Evolutionary conservation across 495 filamentous ascomycete species (phyloP).

Genomic region (Aspergillus steynii): DNA sequence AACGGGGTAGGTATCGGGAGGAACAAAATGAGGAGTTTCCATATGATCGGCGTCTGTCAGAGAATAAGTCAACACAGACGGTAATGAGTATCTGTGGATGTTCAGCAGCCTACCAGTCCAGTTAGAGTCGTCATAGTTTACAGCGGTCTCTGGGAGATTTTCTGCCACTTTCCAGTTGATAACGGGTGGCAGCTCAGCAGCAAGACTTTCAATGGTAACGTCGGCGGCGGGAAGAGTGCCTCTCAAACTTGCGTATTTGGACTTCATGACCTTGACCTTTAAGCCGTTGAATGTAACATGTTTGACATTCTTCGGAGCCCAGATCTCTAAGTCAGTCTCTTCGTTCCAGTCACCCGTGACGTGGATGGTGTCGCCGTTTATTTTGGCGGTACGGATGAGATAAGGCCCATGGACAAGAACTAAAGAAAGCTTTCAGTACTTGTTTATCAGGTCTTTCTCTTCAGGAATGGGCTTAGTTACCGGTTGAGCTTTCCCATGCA

Average conservation of each 20-base stretch:
- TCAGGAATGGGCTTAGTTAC: too few species aligned
- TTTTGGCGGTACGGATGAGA: slow-evolving; percentile 58
- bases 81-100: too few species aligned
- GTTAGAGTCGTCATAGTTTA: slow-evolving; percentile 59
- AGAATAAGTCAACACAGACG: too few species aligned
- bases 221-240: slow-evolving; percentile 45
- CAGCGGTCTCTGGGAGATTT: slow-evolving; percentile 63
- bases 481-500: too few species aligned
- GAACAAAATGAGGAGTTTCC: too few species aligned
- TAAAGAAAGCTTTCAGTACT: too few species aligned
- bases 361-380: slow-evolving; percentile 48
- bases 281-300: slow-evolving; percentile 58
- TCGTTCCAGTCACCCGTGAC: slow-evolving; percentile 67
- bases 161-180: slow-evolving; percentile 64
- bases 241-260: slow-evolving; percentile 49
- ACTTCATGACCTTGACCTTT: slow-evolving; percentile 32
- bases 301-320: slow-evolving; percentile 27
- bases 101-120: slow-evolving; percentile 55
- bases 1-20: slow-evolving; percentile 15
- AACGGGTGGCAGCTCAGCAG: slow-evolving; percentile 53
- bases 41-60: too few species aligned
- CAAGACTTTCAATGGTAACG: slow-evolving; percentile 27
- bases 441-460: too few species aligned
- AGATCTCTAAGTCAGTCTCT: slow-evolving; percentile 55
- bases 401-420: slow-evolving; percentile 64